phyloP scores from a whole-genome alignment of 108 stramenopile genomes.

The Skeletonema costatum region DNA sequence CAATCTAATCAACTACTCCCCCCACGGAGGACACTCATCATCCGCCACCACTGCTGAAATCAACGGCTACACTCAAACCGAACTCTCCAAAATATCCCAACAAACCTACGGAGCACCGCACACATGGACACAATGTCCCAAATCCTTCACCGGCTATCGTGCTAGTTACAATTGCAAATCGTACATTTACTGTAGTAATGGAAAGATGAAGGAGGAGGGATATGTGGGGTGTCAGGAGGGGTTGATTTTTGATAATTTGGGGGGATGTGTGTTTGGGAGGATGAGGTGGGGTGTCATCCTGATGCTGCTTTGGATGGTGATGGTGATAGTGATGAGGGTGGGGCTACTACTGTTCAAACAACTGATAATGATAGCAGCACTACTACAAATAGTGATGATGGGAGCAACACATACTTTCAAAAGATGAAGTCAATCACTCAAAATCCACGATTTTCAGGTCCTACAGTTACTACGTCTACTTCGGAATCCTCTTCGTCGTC shows the following conservation, averaged over 20 bases:
- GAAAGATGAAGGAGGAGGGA: background rate
- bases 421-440: background rate
- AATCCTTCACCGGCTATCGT: background rate
- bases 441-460: background rate
- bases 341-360: background rate
- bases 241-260: background rate
- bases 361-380: background rate
- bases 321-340: background rate
- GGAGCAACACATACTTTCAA: background rate
- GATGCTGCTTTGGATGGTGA: background rate
- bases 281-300: background rate
- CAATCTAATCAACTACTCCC: background rate
- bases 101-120: background rate
- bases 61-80: background rate
- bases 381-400: background rate
- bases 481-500: constrained; percentile 1
- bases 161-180: background rate
- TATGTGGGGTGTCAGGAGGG: background rate
- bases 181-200: background rate
- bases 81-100: background rate
- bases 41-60: too few species aligned
- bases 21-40: background rate
- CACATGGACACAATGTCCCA: background rate
- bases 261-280: background rate
- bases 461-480: background rate